Evolutionary conservation across 495 filamentous ascomycete species (phyloP).

Genomic region (Xylaria cubensis): DNA sequence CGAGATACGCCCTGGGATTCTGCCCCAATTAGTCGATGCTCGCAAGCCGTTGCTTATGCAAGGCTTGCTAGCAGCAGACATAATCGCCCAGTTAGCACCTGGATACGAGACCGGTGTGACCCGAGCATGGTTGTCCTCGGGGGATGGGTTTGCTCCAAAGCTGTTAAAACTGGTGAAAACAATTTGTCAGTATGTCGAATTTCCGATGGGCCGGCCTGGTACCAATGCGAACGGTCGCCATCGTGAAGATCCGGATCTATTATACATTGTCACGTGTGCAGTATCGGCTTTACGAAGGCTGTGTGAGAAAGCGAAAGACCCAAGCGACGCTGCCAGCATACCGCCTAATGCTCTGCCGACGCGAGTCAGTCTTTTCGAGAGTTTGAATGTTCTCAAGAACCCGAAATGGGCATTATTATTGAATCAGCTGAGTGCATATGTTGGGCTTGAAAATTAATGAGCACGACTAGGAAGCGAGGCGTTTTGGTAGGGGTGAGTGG

Average conservation of each 20-base stretch:
- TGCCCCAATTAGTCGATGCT: constrained; percentile 72
- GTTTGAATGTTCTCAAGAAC: constrained; percentile 63
- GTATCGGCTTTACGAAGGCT: constrained; percentile 72
- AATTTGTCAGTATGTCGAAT: constrained; percentile 65
- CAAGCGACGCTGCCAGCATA: constrained; percentile 58
- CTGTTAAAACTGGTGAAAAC: constrained; percentile 74
- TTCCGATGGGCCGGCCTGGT: constrained; percentile 42
- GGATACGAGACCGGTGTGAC: constrained; percentile 73
- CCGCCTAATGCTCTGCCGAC: constrained; percentile 71
- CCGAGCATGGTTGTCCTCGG: constrained; percentile 81
- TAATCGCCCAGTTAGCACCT: constrained; percentile 78
- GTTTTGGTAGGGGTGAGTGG: constrained; percentile 24
- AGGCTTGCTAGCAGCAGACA: constrained; percentile 89
- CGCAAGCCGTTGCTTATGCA: constrained; percentile 90
- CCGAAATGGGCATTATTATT: constrained; percentile 64
- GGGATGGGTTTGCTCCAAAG: constrained; percentile 83
- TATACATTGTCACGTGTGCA: constrained; percentile 72
- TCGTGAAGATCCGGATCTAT: constrained; percentile 53
- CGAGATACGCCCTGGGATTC: constrained; percentile 50
- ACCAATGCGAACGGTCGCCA: constrained; percentile 40
- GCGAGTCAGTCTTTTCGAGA: constrained; percentile 73
- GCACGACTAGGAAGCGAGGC: constrained; percentile 31
- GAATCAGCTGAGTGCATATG: constrained; percentile 75
- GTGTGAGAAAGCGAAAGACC: constrained; percentile 73
- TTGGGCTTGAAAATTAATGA: constrained; percentile 61